Conservation (phyloP, 2,329 filamentous ascomycete species). For the Colletotrichum sp. region DNA sequence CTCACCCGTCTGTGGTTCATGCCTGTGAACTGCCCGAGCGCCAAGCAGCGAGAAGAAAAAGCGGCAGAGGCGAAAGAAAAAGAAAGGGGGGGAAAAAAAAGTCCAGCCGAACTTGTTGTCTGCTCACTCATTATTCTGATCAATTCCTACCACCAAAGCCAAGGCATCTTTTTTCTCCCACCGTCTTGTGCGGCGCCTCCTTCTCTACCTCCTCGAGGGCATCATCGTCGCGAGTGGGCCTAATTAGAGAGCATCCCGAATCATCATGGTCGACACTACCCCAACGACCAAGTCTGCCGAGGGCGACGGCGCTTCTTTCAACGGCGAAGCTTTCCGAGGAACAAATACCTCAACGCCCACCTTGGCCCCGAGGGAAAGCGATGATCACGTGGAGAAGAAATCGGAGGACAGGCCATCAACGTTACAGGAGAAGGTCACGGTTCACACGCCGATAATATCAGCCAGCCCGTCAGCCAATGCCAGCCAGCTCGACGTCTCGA, state of each 20-base stretch:
- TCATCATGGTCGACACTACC: neutral
- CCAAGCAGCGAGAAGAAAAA: neutral
- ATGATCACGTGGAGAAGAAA: slow-evolving; percentile 3
- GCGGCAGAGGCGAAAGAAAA: neutral
- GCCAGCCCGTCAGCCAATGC: neutral
- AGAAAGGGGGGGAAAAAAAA: neutral
- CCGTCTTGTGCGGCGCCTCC: neutral
- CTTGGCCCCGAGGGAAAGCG: slow-evolving; percentile 8
- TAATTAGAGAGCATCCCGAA: neutral
- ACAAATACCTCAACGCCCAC: slow-evolving; percentile 17
- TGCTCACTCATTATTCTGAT: neutral
- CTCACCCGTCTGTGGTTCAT: slow-evolving; percentile 6
- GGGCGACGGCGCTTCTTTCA: neutral
- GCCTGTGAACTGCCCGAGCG: slow-evolving; percentile 1
- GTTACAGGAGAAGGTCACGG: neutral
- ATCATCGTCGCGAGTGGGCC: neutral
- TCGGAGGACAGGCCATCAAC: neutral
- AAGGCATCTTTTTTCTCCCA: neutral
- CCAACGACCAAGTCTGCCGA: neutral
- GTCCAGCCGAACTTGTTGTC: slow-evolving; percentile 7
- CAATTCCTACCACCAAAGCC: neutral
- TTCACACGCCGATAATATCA: neutral
- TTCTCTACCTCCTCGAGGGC: neutral
- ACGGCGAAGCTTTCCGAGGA: neutral
- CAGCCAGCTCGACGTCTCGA: neutral